Percentiles rank a stretch among this genome's conserved stretches.
Evolutionary conservation across 2,329 filamentous ascomycete species (phyloP).

Genomic region (Leptographium radiaticola): DNA sequence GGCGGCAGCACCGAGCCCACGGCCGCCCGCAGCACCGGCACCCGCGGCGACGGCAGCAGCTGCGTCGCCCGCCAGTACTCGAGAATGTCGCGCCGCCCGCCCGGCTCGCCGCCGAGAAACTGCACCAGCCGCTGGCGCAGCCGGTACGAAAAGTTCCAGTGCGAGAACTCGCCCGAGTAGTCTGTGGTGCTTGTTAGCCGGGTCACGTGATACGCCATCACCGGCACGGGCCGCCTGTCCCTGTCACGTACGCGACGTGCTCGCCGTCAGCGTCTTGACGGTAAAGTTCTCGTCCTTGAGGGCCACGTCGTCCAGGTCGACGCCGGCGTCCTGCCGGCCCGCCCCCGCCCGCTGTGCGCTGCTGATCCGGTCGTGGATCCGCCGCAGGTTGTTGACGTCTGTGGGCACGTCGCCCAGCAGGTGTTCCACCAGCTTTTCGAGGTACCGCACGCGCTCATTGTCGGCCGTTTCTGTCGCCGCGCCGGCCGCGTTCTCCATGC

Average conservation of each 20-base stretch:
- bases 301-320: constrained; percentile 12
- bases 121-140: constrained; percentile 13
- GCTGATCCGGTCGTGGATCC: constrained; percentile 11
- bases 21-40: constrained; percentile 20
- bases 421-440: constrained; percentile 10
- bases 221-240: not conserved
- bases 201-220: not conserved
- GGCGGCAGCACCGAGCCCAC: constrained; percentile 28
- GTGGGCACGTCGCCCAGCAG: constrained; percentile 10
- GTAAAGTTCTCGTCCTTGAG: constrained; percentile 18
- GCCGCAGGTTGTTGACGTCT: constrained; percentile 11
- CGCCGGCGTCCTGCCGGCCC: not conserved
- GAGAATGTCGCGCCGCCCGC: constrained; percentile 2
- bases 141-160: constrained; percentile 39
- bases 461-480: not conserved
- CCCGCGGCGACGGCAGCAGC: constrained; percentile 25
- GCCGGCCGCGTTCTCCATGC: not conserved
- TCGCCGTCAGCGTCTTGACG: constrained; percentile 19
- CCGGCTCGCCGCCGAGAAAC: not conserved
- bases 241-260: constrained; percentile 26
- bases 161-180: constrained; percentile 38
- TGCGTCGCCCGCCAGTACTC: constrained; percentile 19
- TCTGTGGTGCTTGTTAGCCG: constrained; percentile 17
- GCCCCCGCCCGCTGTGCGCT: not conserved
- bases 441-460: constrained; percentile 3